Conservation (phyloP, 495 filamentous ascomycete genomes). For the Penicillium goetzii region DNA sequence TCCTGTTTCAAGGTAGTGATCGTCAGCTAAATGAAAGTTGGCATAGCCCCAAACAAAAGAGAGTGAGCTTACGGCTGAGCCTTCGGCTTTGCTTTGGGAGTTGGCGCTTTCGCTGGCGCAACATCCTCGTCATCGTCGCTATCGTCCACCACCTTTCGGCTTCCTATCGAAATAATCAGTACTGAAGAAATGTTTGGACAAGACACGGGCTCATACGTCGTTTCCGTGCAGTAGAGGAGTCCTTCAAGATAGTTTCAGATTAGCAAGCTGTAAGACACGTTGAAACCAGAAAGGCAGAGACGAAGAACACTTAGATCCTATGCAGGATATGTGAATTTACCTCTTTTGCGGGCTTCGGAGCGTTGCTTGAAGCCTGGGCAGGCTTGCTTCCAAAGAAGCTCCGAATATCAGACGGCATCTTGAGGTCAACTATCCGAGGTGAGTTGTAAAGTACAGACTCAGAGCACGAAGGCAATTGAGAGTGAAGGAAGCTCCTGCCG, state of each 20-base stretch:
- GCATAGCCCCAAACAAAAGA: not conserved
- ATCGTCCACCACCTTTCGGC: conserved; percentile 74
- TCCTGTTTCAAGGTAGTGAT: conserved; percentile 32
- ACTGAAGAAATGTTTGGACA: not conserved
- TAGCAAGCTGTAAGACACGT: conserved; percentile 1
- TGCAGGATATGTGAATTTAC: conserved; percentile 30
- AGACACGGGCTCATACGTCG: conserved; percentile 38
- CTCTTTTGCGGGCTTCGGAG: conserved; percentile 46
- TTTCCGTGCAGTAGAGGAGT: conserved; percentile 39
- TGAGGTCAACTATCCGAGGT: conserved; percentile 3
- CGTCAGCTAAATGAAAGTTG: conserved; percentile 6
- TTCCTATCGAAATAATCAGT: conserved; percentile 47
- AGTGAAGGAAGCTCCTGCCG: conserved; percentile 12
- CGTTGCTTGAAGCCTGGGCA: conserved; percentile 35
- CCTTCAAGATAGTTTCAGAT: conserved; percentile 27
- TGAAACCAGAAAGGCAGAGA: not conserved
- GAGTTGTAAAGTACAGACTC: not conserved
- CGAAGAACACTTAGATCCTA: not conserved
- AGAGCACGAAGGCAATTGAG: conserved; percentile 5
- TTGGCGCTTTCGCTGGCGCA: conserved; percentile 37
- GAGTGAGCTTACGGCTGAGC: conserved; percentile 43
- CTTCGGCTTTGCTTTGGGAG: conserved; percentile 49
- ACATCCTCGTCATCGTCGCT: conserved; percentile 70
- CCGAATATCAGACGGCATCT: conserved; percentile 78
- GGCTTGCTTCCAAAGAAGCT: conserved; percentile 72